These are phyloP conservation scores for Blastobotrys malaysiensis DNA, from an alignment of 1,139 yeast genomes.

Conservation along the genomic window DNA sequence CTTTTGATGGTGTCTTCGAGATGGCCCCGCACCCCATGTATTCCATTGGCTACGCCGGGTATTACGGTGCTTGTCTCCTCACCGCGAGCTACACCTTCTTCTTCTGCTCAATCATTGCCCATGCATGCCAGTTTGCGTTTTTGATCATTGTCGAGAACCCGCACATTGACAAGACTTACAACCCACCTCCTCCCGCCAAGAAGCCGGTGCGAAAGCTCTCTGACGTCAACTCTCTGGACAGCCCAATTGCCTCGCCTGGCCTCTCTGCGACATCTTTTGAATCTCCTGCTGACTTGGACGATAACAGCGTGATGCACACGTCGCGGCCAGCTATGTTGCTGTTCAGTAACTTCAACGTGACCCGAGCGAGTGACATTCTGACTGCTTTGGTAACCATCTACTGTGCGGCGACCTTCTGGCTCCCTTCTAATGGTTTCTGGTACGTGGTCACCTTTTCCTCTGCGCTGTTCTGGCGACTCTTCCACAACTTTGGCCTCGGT, in stretches of 20 bases:
- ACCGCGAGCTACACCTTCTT: slow-evolving; percentile 72
- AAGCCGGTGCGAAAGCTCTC: slow-evolving; percentile 11
- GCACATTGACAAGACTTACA: slow-evolving; percentile 77
- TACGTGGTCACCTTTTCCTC: slow-evolving; percentile 40
- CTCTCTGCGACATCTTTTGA: slow-evolving; percentile 5
- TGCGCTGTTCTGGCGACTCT: slow-evolving; percentile 47
- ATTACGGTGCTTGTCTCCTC: slow-evolving; percentile 77
- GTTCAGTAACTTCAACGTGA: slow-evolving; percentile 54
- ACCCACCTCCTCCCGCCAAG: slow-evolving; percentile 31
- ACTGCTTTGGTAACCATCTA: slow-evolving; percentile 47
- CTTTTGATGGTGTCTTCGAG: slow-evolving; percentile 87
- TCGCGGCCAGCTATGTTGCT: slow-evolving; percentile 50
- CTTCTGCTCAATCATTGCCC: slow-evolving; percentile 69
- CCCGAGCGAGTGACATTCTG: slow-evolving; percentile 61
- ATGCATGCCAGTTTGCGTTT: slow-evolving; percentile 72
- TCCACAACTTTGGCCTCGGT: slow-evolving; percentile 52
- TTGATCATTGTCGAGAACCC: slow-evolving; percentile 79
- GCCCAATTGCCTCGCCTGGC: not conserved
- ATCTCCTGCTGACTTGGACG: slow-evolving; percentile 8
- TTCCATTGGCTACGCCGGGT: slow-evolving; percentile 84
- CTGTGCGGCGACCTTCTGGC: slow-evolving; percentile 43
- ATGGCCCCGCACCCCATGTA: slow-evolving; percentile 95
- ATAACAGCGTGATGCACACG: slow-evolving; percentile 15
- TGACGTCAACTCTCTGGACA: slow-evolving; percentile 5
- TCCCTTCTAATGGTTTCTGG: slow-evolving; percentile 32